A percentile compares a stretch with the other conserved stretches of the same genome.
These are phyloP conservation scores for Ophiostoma fasciatum DNA, from an alignment of 2,329 filamentous ascomycete genomes.

Conservation along the genomic window DNA sequence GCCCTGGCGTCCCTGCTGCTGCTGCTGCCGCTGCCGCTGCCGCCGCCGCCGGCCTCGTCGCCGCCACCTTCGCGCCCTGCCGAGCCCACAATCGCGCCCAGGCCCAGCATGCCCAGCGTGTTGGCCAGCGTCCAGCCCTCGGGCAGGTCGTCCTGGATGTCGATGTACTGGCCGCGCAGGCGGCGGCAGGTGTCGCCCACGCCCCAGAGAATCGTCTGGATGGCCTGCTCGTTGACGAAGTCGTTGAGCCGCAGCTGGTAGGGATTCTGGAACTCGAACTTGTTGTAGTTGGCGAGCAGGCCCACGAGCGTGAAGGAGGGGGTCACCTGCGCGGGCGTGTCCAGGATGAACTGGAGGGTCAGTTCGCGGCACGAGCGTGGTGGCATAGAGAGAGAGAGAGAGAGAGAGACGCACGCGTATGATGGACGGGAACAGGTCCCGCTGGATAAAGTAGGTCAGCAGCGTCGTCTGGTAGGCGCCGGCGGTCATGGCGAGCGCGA, in stretches of 20 bases:
- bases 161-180: slow-evolving; percentile 62
- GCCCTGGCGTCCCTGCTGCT: slow-evolving; percentile 43
- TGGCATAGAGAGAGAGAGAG: neutral
- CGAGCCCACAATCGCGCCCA: too few relatives aligned
- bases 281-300: slow-evolving; percentile 93
- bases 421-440: slow-evolving; percentile 82
- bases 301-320: slow-evolving; percentile 67
- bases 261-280: slow-evolving; percentile 96
- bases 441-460: slow-evolving; percentile 86
- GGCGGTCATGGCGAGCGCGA: slow-evolving; percentile 69
- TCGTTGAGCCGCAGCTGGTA: slow-evolving; percentile 86
- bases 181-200: slow-evolving; percentile 57
- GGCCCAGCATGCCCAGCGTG: slow-evolving; percentile 71
- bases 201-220: slow-evolving; percentile 64
- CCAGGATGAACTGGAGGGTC: slow-evolving; percentile 55
- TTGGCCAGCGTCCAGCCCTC: slow-evolving; percentile 76
- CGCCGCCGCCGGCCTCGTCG: too few relatives aligned
- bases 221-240: slow-evolving; percentile 83
- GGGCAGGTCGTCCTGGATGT: slow-evolving; percentile 77
- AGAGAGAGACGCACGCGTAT: slow-evolving; percentile 57
- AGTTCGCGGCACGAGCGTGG: too few relatives aligned
- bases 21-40: too few relatives aligned
- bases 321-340: slow-evolving; percentile 36
- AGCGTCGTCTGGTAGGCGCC: slow-evolving; percentile 94
- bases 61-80: too few relatives aligned